Conservation (phyloP, 2,329 filamentous ascomycete species). For the Eutypella sp. region DNA sequence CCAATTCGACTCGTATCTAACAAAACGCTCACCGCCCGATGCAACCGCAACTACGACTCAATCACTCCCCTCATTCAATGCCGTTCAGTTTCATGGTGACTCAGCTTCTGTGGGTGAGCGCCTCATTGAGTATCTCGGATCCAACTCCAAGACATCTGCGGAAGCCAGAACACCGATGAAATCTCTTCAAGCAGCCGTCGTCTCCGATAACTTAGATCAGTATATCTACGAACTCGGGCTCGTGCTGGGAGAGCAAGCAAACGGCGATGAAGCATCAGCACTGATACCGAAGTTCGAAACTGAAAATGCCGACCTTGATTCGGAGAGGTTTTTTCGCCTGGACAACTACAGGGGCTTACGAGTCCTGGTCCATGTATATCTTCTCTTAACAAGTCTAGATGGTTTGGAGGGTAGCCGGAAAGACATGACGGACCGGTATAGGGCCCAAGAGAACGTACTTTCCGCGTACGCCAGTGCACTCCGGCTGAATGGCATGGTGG, state of each 20-base stretch:
- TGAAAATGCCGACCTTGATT: slow-evolving; percentile 31
- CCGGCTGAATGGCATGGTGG: slow-evolving; percentile 64
- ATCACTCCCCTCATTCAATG: slow-evolving; percentile 60
- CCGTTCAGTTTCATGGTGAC: slow-evolving; percentile 57
- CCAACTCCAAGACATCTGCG: slow-evolving; percentile 46
- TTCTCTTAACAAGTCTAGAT: slow-evolving; percentile 63
- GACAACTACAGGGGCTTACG: slow-evolving; percentile 61
- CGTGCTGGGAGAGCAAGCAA: slow-evolving; percentile 43
- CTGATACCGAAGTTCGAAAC: slow-evolving; percentile 35
- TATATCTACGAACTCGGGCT: slow-evolving; percentile 57
- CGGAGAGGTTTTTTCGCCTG: slow-evolving; percentile 46
- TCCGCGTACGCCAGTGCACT: slow-evolving; percentile 79
- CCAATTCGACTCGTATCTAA: slow-evolving; percentile 71
- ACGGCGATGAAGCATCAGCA: slow-evolving; percentile 36
- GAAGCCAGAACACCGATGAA: slow-evolving; percentile 65
- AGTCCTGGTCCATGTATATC: slow-evolving; percentile 61
- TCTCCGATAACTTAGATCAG: slow-evolving; percentile 56
- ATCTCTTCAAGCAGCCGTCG: slow-evolving; percentile 69
- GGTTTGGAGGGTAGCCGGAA: slow-evolving; percentile 43
- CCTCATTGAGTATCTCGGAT: slow-evolving; percentile 57
- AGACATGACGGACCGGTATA: slow-evolving; percentile 32
- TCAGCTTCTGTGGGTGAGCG: slow-evolving; percentile 46
- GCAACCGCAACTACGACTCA: slow-evolving; percentile 50
- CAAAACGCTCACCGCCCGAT: slow-evolving; percentile 48
- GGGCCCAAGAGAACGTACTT: slow-evolving; percentile 68